phyloP scores from a whole-genome alignment of 345 rosid species.

The Syzygium grande region DNA sequence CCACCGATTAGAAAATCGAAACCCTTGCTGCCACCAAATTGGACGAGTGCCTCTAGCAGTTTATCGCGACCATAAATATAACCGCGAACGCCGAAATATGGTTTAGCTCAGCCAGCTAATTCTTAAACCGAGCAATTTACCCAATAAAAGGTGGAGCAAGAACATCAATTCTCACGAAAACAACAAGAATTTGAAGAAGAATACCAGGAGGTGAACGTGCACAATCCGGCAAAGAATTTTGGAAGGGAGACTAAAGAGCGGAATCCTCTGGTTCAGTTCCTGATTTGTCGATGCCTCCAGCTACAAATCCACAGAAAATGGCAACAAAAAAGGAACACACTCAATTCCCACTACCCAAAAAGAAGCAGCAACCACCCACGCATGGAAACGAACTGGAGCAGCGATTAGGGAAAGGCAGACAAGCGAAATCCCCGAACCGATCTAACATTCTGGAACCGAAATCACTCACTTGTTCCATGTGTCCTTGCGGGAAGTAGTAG shows the following conservation, averaged over 20 bases:
- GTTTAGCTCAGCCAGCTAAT: not conserved
- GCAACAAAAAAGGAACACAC: not conserved
- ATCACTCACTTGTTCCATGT: slow-evolving; percentile 73
- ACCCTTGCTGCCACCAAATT: not conserved
- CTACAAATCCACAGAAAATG: slow-evolving; percentile 25
- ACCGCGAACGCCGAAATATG: not conserved
- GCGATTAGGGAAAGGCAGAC: not conserved
- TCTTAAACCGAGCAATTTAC: not conserved
- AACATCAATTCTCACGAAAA: not conserved
- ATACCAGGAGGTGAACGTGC: slow-evolving; percentile 67
- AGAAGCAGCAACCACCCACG: slow-evolving; percentile 38
- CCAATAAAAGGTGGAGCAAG: not conserved
- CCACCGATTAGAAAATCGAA: not conserved
- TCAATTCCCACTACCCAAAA: slow-evolving; percentile 1
- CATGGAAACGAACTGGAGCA: slow-evolving; percentile 8
- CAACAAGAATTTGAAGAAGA: not conserved
- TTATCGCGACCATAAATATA: not conserved
- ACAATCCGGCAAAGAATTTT: slow-evolving; percentile 83
- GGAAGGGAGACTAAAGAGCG: slow-evolving; percentile 55
- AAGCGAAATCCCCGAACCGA: slow-evolving; percentile 4
- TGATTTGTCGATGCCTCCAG: slow-evolving; percentile 84
- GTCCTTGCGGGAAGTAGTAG: slow-evolving; percentile 86
- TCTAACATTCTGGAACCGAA: not conserved
- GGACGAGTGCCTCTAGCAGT: not conserved
- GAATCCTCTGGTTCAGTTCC: slow-evolving; percentile 62